These are phyloP conservation scores for Westerdykella sp. DNA, from an alignment of 2,329 filamentous ascomycete species.

Conservation along the genomic window DNA sequence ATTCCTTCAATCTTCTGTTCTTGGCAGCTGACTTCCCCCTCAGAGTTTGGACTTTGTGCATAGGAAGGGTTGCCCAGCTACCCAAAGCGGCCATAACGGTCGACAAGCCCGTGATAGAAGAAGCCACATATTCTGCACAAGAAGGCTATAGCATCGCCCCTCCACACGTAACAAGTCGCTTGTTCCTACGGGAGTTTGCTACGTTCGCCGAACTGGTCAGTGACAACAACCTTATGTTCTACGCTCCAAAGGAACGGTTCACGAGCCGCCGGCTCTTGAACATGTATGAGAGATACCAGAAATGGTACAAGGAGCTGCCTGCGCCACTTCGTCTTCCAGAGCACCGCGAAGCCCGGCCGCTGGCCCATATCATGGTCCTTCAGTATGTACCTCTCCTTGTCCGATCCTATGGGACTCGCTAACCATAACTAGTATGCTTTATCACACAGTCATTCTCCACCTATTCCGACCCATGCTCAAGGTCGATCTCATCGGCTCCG, in stretches of 20 bases:
- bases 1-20: not conserved
- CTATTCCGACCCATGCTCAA: constrained; percentile 70
- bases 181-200: constrained; percentile 52
- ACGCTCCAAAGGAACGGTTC: constrained; percentile 60
- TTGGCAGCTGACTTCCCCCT: constrained; percentile 3
- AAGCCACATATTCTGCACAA: constrained; percentile 45
- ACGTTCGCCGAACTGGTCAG: constrained; percentile 69
- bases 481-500: constrained; percentile 51
- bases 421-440: constrained; percentile 51
- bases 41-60: constrained; percentile 42
- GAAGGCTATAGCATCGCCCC: constrained; percentile 11
- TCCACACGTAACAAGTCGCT: constrained; percentile 21
- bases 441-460: constrained; percentile 64
- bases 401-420: constrained; percentile 3
- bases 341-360: constrained; percentile 53
- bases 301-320: constrained; percentile 66
- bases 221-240: constrained; percentile 64
- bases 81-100: constrained; percentile 46
- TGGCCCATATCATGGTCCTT: constrained; percentile 65
- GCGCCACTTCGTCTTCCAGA: constrained; percentile 54
- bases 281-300: constrained; percentile 62
- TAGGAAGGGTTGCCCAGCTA: constrained; percentile 44
- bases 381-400: constrained; percentile 53
- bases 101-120: constrained; percentile 49
- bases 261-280: constrained; percentile 58